Evolutionary conservation across 306 rosid genomes (phyloP).

Genomic region (Benincasa hispida): DNA sequence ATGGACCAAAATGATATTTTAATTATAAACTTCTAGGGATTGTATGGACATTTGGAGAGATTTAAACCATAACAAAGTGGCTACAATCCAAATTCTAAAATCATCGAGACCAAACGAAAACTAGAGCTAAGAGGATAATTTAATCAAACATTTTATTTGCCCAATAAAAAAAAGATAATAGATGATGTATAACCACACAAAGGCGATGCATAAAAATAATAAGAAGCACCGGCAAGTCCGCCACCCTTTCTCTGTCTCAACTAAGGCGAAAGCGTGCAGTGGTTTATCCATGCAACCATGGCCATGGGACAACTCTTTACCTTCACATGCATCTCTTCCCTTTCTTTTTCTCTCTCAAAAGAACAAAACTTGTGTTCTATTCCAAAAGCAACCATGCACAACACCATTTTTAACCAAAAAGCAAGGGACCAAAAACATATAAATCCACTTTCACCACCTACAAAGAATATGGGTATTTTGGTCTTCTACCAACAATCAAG

Average conservation of each 20-base stretch:
- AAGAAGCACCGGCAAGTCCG: background rate
- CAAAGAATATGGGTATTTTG: background rate
- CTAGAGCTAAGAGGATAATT: no score
- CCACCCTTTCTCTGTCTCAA: background rate
- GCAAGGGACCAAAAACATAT: background rate
- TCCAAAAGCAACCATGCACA: background rate
- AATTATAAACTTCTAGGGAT: no score
- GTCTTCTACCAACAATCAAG: background rate
- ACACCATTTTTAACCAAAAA: conserved; percentile 1
- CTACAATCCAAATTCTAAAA: no score
- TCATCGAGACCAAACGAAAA: no score
- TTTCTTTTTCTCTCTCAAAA: background rate
- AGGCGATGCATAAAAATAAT: background rate
- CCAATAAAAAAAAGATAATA: background rate
- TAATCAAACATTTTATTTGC: no score
- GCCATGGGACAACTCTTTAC: background rate
- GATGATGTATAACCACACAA: background rate
- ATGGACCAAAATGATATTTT: no score
- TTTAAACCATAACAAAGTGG: no score
- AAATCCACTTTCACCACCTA: background rate
- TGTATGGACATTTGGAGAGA: no score
- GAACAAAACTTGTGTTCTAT: background rate
- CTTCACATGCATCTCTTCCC: conserved; percentile 1
- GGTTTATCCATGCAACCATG: background rate
- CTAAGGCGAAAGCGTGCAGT: background rate